phyloP scores from a whole-genome alignment of 208 protist genomes.

The Crithidia acanthocephali region DNA sequence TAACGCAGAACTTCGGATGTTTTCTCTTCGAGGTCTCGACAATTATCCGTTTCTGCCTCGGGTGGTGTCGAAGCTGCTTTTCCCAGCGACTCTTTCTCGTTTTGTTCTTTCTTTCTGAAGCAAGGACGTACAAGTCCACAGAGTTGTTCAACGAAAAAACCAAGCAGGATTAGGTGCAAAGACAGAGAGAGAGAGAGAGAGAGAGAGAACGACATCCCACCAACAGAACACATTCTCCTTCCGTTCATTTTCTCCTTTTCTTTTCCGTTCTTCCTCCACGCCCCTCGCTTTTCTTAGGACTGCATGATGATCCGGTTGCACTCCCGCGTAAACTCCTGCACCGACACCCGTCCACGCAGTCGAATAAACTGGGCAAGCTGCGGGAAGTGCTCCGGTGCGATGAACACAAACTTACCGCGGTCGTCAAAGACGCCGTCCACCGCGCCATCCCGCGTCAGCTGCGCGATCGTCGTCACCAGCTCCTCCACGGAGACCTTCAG shows the following conservation, averaged over 20 bases:
- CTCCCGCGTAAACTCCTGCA: conserved; percentile 72
- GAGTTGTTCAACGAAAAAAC: no score
- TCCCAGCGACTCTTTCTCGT: no score
- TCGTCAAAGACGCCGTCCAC: conserved; percentile 82
- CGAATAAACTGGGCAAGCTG: conserved; percentile 65
- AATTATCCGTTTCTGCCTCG: no score
- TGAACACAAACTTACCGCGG: conserved; percentile 77
- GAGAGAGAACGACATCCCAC: not conserved
- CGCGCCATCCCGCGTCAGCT: conserved; percentile 44
- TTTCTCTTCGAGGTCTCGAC: no score
- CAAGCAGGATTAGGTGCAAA: not conserved
- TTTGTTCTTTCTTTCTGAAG: no score
- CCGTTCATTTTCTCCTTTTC: not conserved
- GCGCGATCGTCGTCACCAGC: conserved; percentile 61
- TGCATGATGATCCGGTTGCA: conserved; percentile 70
- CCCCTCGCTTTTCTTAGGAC: conserved; percentile 5
- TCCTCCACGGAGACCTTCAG: conserved; percentile 60
- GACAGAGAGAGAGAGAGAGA: conserved; percentile 14
- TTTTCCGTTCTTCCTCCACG: not conserved
- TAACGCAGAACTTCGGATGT: no score
- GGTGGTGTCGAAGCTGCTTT: no score
- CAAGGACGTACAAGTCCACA: no score
- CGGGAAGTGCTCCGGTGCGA: conserved; percentile 55
- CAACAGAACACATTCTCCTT: not conserved
- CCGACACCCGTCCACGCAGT: conserved; percentile 63